These are phyloP conservation scores for Quercus suber DNA, from an alignment of 306 rosid species.

Conservation along the genomic window DNA sequence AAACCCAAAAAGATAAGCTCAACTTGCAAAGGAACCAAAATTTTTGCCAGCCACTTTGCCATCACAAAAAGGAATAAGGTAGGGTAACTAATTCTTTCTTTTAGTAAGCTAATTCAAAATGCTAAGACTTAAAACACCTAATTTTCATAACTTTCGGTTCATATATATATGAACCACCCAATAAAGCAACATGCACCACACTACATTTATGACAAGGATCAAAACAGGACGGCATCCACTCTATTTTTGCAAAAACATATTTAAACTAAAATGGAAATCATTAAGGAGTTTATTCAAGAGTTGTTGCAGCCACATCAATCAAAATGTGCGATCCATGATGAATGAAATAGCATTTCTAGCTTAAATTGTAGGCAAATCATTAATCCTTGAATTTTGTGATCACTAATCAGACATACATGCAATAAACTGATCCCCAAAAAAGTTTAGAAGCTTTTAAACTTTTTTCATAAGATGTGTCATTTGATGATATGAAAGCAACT, in stretches of 20 bases:
- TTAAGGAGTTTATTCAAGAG: neutral
- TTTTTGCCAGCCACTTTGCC: no score
- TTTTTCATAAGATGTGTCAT: no score
- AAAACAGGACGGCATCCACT: neutral
- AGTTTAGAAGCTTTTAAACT: no score
- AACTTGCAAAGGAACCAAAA: no score
- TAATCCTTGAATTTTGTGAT: neutral
- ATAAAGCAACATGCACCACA: neutral
- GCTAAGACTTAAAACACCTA: no score
- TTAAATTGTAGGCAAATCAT: neutral
- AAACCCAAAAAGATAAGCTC: no score
- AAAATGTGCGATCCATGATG: neutral
- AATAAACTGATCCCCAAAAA: no score
- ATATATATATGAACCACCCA: neutral
- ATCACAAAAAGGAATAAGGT: no score
- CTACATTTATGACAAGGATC: neutral
- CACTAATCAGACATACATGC: neutral
- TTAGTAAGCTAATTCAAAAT: no score
- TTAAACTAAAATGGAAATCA: neutral
- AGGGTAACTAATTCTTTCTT: no score
- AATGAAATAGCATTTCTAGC: neutral
- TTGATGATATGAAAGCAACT: no score
- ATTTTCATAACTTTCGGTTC: neutral
- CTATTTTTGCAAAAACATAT: neutral
- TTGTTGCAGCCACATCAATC: neutral